Percentiles rank a stretch among this genome's conserved stretches.
phyloP scores from a whole-genome alignment of 805 yeast genomes.

The Metschnikowia cubensis region DNA sequence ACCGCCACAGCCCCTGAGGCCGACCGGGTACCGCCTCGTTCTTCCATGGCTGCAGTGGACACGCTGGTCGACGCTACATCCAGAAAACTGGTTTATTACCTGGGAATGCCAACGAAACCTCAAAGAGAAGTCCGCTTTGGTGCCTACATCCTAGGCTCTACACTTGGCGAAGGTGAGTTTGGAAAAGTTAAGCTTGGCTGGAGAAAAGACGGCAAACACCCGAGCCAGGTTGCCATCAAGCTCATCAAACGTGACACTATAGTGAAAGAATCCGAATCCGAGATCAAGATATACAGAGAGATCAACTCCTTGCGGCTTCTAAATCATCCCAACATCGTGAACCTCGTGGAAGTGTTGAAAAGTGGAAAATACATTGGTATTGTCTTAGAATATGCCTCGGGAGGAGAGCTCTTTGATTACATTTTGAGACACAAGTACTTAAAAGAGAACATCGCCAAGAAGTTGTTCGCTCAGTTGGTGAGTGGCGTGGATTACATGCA shows the following conservation, averaged over 20 bases:
- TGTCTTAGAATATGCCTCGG: slow-evolving; percentile 93
- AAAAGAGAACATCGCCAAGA: slow-evolving; percentile 82
- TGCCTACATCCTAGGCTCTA: slow-evolving; percentile 82
- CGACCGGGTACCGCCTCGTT: slow-evolving; percentile 1
- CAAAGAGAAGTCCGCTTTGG: slow-evolving; percentile 82
- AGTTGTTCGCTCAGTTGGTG: slow-evolving; percentile 86
- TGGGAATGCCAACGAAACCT: slow-evolving; percentile 1
- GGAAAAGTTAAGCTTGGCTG: slow-evolving; percentile 97
- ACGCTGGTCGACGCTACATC: not conserved
- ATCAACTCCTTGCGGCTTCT: slow-evolving; percentile 83
- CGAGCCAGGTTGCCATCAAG: slow-evolving; percentile 89
- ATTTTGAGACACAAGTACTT: slow-evolving; percentile 81
- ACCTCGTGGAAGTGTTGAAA: slow-evolving; percentile 87
- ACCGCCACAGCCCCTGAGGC: slow-evolving; percentile 4
- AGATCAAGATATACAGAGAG: slow-evolving; percentile 86
- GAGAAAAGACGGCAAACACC: slow-evolving; percentile 77
- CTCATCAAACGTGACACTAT: slow-evolving; percentile 84
- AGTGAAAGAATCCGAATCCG: slow-evolving; percentile 81
- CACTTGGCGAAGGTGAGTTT: slow-evolving; percentile 96
- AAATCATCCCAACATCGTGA: slow-evolving; percentile 91
- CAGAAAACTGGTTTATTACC: not conserved
- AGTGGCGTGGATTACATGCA: slow-evolving; percentile 92
- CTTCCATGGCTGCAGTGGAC: slow-evolving; percentile 1
- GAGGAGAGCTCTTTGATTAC: slow-evolving; percentile 94
- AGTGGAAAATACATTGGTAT: slow-evolving; percentile 95